A percentile compares a stretch with the other conserved stretches of the same genome.
These are phyloP conservation scores for Beta vulgaris DNA, from an alignment of 148 eudicot species.

Conservation along the genomic window DNA sequence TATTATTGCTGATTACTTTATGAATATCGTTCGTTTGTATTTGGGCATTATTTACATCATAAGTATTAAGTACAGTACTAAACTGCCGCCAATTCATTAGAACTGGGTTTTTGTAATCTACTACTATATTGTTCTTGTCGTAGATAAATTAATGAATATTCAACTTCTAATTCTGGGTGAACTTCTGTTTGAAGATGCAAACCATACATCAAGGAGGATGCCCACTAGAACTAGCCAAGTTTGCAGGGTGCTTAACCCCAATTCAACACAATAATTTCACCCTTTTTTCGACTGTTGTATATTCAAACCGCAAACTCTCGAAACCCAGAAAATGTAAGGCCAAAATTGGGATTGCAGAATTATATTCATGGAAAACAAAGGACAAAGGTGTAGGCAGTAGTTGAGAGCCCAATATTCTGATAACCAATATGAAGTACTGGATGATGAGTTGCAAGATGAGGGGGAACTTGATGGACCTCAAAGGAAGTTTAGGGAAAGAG, in stretches of 20 bases:
- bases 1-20: too few species aligned
- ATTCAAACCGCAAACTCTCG: conserved; percentile 13
- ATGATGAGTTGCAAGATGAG: conserved; percentile 42
- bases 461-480: conserved; percentile 39
- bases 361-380: conserved; percentile 3
- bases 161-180: too few species aligned
- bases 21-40: too few species aligned
- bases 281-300: conserved; percentile 8
- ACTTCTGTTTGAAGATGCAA: conserved; percentile 18
- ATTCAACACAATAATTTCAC: conserved; percentile 12
- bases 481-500: conserved; percentile 39
- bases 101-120: too few species aligned
- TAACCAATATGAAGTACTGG: conserved; percentile 21
- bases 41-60: too few species aligned
- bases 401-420: conserved; percentile 25
- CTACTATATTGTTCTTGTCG: too few species aligned
- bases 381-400: conserved; percentile 25
- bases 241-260: conserved; percentile 8
- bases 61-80: too few species aligned
- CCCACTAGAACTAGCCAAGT: conserved; percentile 11
- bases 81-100: too few species aligned
- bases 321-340: conserved; percentile 6
- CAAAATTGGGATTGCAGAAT: conserved; percentile 6
- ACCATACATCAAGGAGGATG: conserved; percentile 17
- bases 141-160: too few species aligned